phyloP scores from a whole-genome alignment of 192 early-diverging fungal genomes.

The Linnemannia hyalina region DNA sequence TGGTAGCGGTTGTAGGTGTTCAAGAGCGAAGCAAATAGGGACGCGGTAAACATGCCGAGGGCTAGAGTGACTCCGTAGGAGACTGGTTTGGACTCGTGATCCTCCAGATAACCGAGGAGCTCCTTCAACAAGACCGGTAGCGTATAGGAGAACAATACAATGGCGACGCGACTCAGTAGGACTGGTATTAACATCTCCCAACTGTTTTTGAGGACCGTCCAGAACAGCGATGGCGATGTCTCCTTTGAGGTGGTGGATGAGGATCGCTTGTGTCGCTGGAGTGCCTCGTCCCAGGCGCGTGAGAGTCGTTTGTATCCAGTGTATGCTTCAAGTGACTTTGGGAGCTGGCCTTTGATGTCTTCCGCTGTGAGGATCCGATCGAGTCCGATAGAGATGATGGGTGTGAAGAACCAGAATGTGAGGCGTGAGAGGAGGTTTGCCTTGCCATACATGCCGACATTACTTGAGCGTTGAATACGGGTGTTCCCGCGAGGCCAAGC shows the following conservation, averaged over 20 bases:
- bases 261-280: background rate
- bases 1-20: slow-evolving; percentile 58
- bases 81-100: slow-evolving; percentile 32
- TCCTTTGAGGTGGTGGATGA: background rate
- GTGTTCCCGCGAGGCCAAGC: slow-evolving; percentile 41
- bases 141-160: slow-evolving; percentile 25
- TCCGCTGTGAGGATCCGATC: slow-evolving; percentile 11
- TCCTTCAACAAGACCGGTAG: slow-evolving; percentile 20
- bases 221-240: slow-evolving; percentile 18
- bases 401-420: slow-evolving; percentile 25
- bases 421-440: slow-evolving; percentile 47
- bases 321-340: slow-evolving; percentile 11
- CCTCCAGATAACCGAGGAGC: slow-evolving; percentile 29
- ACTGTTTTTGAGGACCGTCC: slow-evolving; percentile 11
- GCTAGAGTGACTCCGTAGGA: slow-evolving; percentile 65
- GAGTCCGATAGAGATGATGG: slow-evolving; percentile 31
- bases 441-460: slow-evolving; percentile 16
- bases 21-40: slow-evolving; percentile 59
- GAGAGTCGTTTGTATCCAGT: background rate
- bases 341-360: slow-evolving; percentile 18
- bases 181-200: slow-evolving; percentile 16
- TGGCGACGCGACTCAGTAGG: slow-evolving; percentile 22
- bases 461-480: slow-evolving; percentile 11
- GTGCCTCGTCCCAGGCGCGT: background rate
- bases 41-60: slow-evolving; percentile 57